Evolutionary conservation across 345 rosid species (phyloP).

Genomic region (Arabidopsis arenosa): DNA sequence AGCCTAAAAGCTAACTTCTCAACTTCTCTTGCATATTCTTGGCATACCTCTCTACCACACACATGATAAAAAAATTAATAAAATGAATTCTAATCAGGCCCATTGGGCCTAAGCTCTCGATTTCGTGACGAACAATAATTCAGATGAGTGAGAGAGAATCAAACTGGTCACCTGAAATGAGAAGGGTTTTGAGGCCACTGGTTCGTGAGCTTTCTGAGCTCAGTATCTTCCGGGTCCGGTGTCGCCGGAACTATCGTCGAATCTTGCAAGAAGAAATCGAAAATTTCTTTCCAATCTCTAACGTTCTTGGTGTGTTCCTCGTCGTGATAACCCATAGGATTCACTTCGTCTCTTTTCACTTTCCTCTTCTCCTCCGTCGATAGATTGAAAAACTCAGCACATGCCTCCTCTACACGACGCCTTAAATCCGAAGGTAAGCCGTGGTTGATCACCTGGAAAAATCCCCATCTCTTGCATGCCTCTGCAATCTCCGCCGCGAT

Average conservation of each 20-base stretch:
- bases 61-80: not conserved
- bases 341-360: conserved; percentile 68
- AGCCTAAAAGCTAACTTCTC: conserved; percentile 67
- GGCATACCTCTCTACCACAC: conserved; percentile 60
- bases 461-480: conserved; percentile 87
- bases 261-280: conserved; percentile 67
- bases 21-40: conserved; percentile 68
- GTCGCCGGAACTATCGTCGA: conserved; percentile 70
- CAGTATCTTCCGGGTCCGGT: conserved; percentile 53
- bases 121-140: not conserved
- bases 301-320: conserved; percentile 89
- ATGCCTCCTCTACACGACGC: conserved; percentile 45
- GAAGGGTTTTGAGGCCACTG: conserved; percentile 79
- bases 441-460: conserved; percentile 86
- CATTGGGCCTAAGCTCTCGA: conserved; percentile 26
- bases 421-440: conserved; percentile 65
- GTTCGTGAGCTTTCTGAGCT: conserved; percentile 55
- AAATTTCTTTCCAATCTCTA: conserved; percentile 91
- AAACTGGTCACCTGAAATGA: conserved; percentile 59
- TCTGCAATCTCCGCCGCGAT: conserved; percentile 54
- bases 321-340: conserved; percentile 77
- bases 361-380: conserved; percentile 64
- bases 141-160: not conserved
- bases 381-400: conserved; percentile 60
- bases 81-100: not conserved